Base-by-base conservation (phyloP, 371 early-diverging fungal species). In the Rhizoclosmatium hyalinum region DNA sequence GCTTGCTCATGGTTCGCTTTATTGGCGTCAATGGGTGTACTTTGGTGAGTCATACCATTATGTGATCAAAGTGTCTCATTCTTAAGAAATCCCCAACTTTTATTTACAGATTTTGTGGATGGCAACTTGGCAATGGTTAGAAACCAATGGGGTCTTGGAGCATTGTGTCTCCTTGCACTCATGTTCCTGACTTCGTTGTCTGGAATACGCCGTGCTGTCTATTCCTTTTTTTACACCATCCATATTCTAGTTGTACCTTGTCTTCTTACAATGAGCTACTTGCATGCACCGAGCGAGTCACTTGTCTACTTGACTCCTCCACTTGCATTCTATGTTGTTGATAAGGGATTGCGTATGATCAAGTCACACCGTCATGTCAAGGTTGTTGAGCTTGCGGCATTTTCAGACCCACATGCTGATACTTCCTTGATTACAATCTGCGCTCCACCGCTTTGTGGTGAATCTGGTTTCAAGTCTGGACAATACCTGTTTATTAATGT, bases 101-200 rank as follows among this genome's bases (percentile, higher is more conserved):
- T 14, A 24, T 24, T 24, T 17, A 14, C 19, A 19, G 54, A 19
- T 14, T n/a, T n/a, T 53, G 55, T 68, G 17, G 14, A 19, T 50
- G 10, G 19, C 21, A 41, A 53, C n/a, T 32, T 60, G 61, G 54
- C 12, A 43, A 19, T 32, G 32, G 43, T 58, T 19, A 5, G 70
- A 19, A 70, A 70, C 24, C 70, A 58, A 44, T 58, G 43, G 46
- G 70, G 70, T 14, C 5, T 70, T 17, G 70, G 42, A 3, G 70
- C 41, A 8, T n/a, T 44, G 12, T 5, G 24, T 19, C 58, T 70
- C 21, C n/a, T 70, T 8, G 17, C 44, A 14, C 44, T 70, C 70
- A 58, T 70, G 58, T 55, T 70, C 44, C 70, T 70, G 17, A 32
- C 70, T n/a, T 70, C 70, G 12, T 19, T 58, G 14, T 58, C 21